Conservation (phyloP, 177 flowering plant species). For the Vitis hybrid region DNA sequence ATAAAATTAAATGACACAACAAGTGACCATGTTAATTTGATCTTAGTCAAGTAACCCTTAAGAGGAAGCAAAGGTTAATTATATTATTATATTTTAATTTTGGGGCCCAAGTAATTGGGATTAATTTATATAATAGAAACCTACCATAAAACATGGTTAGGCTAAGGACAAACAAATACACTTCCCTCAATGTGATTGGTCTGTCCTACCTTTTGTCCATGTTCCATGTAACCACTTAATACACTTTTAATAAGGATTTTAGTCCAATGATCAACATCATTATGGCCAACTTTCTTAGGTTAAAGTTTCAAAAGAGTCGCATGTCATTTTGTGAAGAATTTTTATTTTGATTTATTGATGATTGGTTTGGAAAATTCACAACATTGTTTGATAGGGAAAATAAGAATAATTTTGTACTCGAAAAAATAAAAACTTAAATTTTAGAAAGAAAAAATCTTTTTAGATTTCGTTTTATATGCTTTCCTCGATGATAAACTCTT, state of each 20-base stretch:
- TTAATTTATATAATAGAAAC: not conserved
- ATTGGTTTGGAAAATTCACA: too few relatives aligned
- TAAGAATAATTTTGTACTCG: too few relatives aligned
- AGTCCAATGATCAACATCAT: not conserved
- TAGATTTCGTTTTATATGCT: too few relatives aligned
- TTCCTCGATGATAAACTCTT: too few relatives aligned
- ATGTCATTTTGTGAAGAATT: too few relatives aligned
- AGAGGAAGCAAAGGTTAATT: constrained; percentile 5
- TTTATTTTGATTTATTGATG: too few relatives aligned
- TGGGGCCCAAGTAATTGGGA: not conserved
- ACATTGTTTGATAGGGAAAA: too few relatives aligned
- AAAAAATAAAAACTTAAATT: too few relatives aligned
- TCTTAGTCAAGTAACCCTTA: not conserved
- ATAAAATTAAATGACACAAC: constrained; percentile 15
- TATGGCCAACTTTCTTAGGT: not conserved
- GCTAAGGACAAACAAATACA: not conserved
- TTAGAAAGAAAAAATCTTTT: too few relatives aligned
- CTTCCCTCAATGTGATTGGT: constrained; percentile 1
- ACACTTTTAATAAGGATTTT: not conserved
- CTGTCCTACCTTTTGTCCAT: not conserved
- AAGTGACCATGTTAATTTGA: constrained; percentile 9
- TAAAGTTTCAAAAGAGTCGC: not conserved
- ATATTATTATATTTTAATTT: not conserved
- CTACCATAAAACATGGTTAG: not conserved
- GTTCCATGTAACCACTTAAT: not conserved